Base-by-base conservation (phyloP, 2,329 filamentous ascomycete genomes). In the Lasiodiplodia theobromae region DNA sequence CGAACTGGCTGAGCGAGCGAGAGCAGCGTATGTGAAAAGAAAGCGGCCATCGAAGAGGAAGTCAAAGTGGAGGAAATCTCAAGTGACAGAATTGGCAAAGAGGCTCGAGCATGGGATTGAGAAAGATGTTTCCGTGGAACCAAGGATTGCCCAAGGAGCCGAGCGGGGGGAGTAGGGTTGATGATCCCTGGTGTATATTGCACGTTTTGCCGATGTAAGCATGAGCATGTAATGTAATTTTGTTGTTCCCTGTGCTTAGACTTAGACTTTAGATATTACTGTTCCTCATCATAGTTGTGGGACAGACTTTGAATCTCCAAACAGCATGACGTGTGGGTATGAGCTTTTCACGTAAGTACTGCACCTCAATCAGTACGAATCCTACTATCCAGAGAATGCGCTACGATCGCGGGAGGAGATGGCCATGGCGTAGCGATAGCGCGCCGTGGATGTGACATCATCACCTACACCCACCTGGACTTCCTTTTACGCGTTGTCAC, bases 401-500 rank as follows among this genome's bases (percentile, higher is more conserved):
- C 31, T 7, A 34, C 8, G 8, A 10, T 34, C 31, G 31, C 31
- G 31, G 6, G 31, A 34, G 7, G 31, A 8, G 31, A 34, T 34
- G 8, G 31, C 31, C 31, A 34, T 34, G 31, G 31, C 31, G 31
- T 34, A 10, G 31, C 8, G 31, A 34, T 47, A 11, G n/a, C 21
- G 18, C 44, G 44, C n/a, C 18, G 44, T 10, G 14, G 40, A 44
- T 18, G 40, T 44, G 49, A 51, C 58, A 51, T 51, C 7, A 51
- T 63, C 37, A 56, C 16, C 53, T 56, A 11, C 51, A 57, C 14
- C n/a, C 58, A 34, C 28, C 34, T 34, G 4, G 40, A 25, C 18
- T 34, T 40, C 34, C 40, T 63, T 3, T 21, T 34, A 23, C 58
- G 40, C 40, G 38, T 49, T 23, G 40, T 62, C 57, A 62, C 57